Conservation (phyloP, 2,329 filamentous ascomycete species). For the Ophiocordyceps sinensis region DNA sequence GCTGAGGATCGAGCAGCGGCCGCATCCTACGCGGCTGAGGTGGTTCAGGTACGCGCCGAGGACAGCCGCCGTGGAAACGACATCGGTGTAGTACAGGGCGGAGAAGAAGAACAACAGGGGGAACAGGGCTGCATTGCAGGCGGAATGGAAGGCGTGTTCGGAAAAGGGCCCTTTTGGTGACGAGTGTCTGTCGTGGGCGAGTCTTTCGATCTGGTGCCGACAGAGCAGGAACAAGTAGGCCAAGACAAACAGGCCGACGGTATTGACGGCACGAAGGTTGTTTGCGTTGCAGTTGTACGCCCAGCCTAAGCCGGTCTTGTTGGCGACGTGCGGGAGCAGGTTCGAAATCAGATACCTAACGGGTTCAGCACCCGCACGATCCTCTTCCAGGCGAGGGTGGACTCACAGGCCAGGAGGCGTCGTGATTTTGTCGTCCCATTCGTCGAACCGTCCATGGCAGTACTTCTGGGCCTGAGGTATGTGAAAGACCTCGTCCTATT, state of each 20-base stretch:
- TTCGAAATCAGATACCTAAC: slow-evolving; percentile 31
- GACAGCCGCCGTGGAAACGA: slow-evolving; percentile 65
- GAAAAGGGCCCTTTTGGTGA: slow-evolving; percentile 15
- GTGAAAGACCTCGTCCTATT: slow-evolving; percentile 73
- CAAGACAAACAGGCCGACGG: slow-evolving; percentile 22
- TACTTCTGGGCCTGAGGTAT: slow-evolving; percentile 85
- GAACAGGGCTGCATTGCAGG: slow-evolving; percentile 70
- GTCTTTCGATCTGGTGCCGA: slow-evolving; percentile 35
- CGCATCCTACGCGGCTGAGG: slow-evolving; percentile 25
- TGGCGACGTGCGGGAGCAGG: slow-evolving; percentile 10
- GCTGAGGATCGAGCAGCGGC: slow-evolving; percentile 18
- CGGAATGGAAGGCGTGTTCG: slow-evolving; percentile 40
- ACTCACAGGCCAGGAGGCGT: slow-evolving; percentile 76
- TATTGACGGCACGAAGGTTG: slow-evolving; percentile 34
- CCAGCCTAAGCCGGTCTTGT: slow-evolving; percentile 2
- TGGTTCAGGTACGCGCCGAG: slow-evolving; percentile 52
- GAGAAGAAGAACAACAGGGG: slow-evolving; percentile 94
- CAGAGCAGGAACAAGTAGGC: slow-evolving; percentile 33
- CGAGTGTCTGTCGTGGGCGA: slow-evolving; percentile 16
- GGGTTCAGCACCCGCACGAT: background rate
- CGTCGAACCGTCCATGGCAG: slow-evolving; percentile 54
- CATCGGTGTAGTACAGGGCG: slow-evolving; percentile 86
- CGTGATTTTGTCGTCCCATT: slow-evolving; percentile 96
- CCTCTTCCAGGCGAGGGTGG: background rate
- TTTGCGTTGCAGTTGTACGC: slow-evolving; percentile 11